These are phyloP conservation scores for Saprolegnia diclina DNA, from an alignment of 352 stramenopile genomes.

Conservation along the genomic window DNA sequence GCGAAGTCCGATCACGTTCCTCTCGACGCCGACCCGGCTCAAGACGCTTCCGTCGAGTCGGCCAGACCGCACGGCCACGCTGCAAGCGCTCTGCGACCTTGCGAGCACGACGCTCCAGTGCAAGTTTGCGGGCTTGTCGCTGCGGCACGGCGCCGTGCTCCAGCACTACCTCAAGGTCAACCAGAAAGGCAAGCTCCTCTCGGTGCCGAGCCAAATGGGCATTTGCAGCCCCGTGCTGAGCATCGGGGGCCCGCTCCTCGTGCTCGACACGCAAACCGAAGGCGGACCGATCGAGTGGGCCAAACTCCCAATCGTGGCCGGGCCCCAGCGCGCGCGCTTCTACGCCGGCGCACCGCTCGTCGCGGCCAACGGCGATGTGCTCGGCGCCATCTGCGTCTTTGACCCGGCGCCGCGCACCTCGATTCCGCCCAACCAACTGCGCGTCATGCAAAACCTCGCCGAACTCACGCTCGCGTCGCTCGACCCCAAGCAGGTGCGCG, in stretches of 20 bases:
- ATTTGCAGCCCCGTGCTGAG: conserved; percentile 63
- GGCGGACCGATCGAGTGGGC: conserved; percentile 44
- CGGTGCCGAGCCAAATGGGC: conserved; percentile 49
- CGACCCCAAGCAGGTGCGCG: background rate
- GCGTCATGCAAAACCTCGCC: conserved; percentile 34
- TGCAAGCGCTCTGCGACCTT: conserved; percentile 51
- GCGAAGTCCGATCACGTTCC: background rate
- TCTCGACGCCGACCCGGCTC: background rate
- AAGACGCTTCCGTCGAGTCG: background rate
- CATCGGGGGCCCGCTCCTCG: conserved; percentile 40
- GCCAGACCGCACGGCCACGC: background rate
- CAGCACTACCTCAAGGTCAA: conserved; percentile 44
- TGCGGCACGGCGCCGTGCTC: conserved; percentile 29
- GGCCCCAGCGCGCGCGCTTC: conserved; percentile 60
- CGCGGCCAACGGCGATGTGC: conserved; percentile 37
- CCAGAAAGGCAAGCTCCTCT: conserved; percentile 44
- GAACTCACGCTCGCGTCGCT: conserved; percentile 33
- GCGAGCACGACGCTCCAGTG: conserved; percentile 37
- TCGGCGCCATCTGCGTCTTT: conserved; percentile 65
- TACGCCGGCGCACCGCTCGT: conserved; percentile 62
- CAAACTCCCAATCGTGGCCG: conserved; percentile 58
- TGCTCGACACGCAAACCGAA: conserved; percentile 39
- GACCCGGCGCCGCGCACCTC: conserved; percentile 41
- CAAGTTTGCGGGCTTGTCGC: conserved; percentile 53
- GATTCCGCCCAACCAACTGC: conserved; percentile 39